These are phyloP conservation scores for Kodamaea fukazawae DNA, from an alignment of 805 yeast genomes.

Conservation along the genomic window DNA sequence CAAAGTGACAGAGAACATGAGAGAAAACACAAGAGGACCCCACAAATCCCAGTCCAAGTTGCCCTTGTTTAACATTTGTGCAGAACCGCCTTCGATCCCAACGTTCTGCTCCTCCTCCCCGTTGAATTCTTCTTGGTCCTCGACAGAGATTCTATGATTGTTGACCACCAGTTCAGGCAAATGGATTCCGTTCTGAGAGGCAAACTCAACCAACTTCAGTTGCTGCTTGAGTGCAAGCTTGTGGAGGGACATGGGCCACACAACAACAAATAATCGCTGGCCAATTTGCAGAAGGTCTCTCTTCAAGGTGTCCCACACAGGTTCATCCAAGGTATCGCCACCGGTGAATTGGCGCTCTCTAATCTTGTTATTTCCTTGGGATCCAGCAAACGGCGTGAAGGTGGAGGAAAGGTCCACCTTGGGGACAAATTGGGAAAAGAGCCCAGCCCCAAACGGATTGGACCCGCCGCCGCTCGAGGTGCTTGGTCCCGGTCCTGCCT, in stretches of 20 bases:
- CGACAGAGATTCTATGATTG: conserved; percentile 27
- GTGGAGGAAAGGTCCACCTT: conserved; percentile 35
- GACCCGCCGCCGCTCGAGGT: not conserved
- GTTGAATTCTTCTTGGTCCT: conserved; percentile 15
- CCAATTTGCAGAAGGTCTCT: conserved; percentile 38
- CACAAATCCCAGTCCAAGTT: conserved; percentile 60
- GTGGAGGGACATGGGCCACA: conserved; percentile 44
- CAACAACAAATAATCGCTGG: conserved; percentile 35
- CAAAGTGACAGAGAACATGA: conserved; percentile 52
- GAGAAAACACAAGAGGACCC: conserved; percentile 69
- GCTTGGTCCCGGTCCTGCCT: not conserved
- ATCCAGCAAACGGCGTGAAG: conserved; percentile 30
- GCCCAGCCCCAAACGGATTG: conserved; percentile 1
- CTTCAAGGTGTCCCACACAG: conserved; percentile 53
- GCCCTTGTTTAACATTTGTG: conserved; percentile 10
- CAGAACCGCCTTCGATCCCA: conserved; percentile 15
- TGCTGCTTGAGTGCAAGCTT: conserved; percentile 36
- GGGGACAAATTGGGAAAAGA: conserved; percentile 21
- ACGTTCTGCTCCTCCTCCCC: conserved; percentile 19
- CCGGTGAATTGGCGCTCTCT: conserved; percentile 58
- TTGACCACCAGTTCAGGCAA: conserved; percentile 33
- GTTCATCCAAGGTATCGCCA: conserved; percentile 72
- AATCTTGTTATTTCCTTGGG: conserved; percentile 22
- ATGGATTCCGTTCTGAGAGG: conserved; percentile 33
- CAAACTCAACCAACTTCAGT: conserved; percentile 31